Base-by-base conservation (phyloP, 2,329 filamentous ascomycete genomes). In the Paramyrothecium sp. region DNA sequence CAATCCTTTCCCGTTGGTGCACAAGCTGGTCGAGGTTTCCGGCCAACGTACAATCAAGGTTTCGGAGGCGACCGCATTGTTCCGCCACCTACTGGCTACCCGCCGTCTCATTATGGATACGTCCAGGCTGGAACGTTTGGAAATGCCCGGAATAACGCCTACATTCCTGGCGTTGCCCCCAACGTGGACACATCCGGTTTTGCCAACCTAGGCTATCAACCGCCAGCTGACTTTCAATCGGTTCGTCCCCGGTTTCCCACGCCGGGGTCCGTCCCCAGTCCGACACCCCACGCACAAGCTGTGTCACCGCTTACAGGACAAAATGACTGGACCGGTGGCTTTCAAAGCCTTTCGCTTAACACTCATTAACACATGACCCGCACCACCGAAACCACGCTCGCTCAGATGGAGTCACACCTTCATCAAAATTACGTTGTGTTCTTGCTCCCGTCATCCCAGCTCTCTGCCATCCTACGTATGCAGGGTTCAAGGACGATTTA, bases 301-400 rank as follows among this genome's bases (percentile, higher is more conserved):
- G 60, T 75, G 60, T 74, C 73, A 59, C 67, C 74, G 62, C 73
- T 82, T 57, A 69, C 71, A 53, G 70, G 72, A 30, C 79, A 80
- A 65, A 76, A 79, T 51, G 87, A 89, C 53, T 90, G 88, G 87
- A 74, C 81, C 23, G 76, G 77, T 54, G 74, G 81, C 7, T 91
- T 91, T 69, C 89, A 92, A 69, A 84, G 89, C 11, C 75, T 92
- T 19, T 92, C 89, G 2, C 81, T 92, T 61, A 89, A 89, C 67
- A 83, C 84, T 62, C 81, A 82, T 59, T 85, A 67, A 75, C 60
- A 13, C 38, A 19, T 44, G 26, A 30, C 4, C 4, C 5, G 10
- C 4, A 4, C 10, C 26, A 30, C 4, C 4, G 26, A 30, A 30
- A 4, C 10, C 26, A 30, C 26, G 10, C 10, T 30, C 26, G 26